Base-by-base conservation (phyloP, 257 asterid genomes). In the Voacanga thouarsii region DNA sequence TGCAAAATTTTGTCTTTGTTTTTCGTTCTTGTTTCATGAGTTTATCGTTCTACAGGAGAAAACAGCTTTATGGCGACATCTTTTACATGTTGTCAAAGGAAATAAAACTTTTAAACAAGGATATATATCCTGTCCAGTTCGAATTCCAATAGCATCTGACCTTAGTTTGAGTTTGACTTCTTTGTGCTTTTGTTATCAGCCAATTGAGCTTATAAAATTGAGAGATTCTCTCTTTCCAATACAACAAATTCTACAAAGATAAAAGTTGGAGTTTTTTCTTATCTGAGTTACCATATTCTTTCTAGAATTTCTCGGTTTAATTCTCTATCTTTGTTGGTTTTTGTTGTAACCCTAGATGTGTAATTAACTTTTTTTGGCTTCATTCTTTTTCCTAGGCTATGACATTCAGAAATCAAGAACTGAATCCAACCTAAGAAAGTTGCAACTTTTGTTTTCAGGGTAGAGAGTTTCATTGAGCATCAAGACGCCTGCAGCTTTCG, bases 371-470 rank as follows among this genome's bases (percentile, higher is more conserved):
- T 10, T 18, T 57, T 57, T 5, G 30, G 61, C 61, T 55, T 4
- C 61, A 18, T 55, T 55, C 61, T 53, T 53, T 16, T 2, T n/a
- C 23, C 16, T 15, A 53, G 59, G 59, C 23, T 21, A 55, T 18
- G 61, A 8, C 61, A 55, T 21, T 61, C 28, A 37, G 10, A 18
- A 16, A 37, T 65, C 45, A 37, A 21, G 28, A 67, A 39, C 50
- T 67, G 49, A 16, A 66, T 18, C 50, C 19, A 3, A 26, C 39
- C 7, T 30, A 89, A 77, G 94, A 91, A 69, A 86, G 84, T 14
- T 93, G 96, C 75, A 82, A 79, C 39, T 55, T 90, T 83, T 87
- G 90, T 11, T 87, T 67, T 82, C 83, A 85, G 89, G 60, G 87
- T 85, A 51, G 89, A 85, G 66, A 72, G 85, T 56, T 85, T 85